A percentile compares a stretch with the other conserved stretches of the same genome.
phyloP scores from a whole-genome alignment of 495 filamentous ascomycete species.

The Jackrogersella minutella region DNA sequence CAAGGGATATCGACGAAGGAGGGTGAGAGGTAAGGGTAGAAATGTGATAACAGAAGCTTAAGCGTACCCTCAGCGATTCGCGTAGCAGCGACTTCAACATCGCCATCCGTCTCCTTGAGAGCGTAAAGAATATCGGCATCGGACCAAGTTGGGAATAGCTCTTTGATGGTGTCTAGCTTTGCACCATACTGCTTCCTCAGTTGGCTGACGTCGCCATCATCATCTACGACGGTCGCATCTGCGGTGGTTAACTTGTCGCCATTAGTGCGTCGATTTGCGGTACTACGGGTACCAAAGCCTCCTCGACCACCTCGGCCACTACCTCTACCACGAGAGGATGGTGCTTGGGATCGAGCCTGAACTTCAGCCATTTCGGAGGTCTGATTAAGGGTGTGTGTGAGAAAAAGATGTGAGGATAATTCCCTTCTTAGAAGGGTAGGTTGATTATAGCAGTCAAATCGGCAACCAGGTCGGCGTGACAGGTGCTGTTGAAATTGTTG shows the following conservation, averaged over 20 bases:
- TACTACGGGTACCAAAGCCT: conserved; percentile 74
- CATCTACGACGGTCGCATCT: conserved; percentile 67
- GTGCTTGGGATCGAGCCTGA: conserved; percentile 72
- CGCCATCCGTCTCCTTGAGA: conserved; percentile 89
- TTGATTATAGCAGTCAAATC: conserved; percentile 48
- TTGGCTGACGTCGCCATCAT: conserved; percentile 88
- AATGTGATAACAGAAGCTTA: not conserved
- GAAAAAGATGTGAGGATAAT: conserved; percentile 47
- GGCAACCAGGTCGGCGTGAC: conserved; percentile 36
- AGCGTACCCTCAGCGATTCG: conserved; percentile 88
- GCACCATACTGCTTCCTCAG: conserved; percentile 86
- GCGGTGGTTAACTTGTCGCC: conserved; percentile 66
- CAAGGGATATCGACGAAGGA: conserved; percentile 14
- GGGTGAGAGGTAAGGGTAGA: not conserved
- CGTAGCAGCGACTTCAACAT: conserved; percentile 82
- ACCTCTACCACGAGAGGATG: conserved; percentile 75
- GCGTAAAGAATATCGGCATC: conserved; percentile 91
- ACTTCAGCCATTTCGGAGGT: conserved; percentile 86
- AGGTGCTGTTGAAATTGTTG: conserved; percentile 36
- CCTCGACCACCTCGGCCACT: conserved; percentile 84
- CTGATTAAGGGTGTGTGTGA: conserved; percentile 41
- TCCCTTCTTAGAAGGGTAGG: conserved; percentile 56
- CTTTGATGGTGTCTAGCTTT: conserved; percentile 79
- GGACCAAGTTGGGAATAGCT: conserved; percentile 92
- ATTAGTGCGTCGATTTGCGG: conserved; percentile 69